phyloP scores from a whole-genome alignment of 805 yeast genomes.

The Metschnikowia continentalis region DNA sequence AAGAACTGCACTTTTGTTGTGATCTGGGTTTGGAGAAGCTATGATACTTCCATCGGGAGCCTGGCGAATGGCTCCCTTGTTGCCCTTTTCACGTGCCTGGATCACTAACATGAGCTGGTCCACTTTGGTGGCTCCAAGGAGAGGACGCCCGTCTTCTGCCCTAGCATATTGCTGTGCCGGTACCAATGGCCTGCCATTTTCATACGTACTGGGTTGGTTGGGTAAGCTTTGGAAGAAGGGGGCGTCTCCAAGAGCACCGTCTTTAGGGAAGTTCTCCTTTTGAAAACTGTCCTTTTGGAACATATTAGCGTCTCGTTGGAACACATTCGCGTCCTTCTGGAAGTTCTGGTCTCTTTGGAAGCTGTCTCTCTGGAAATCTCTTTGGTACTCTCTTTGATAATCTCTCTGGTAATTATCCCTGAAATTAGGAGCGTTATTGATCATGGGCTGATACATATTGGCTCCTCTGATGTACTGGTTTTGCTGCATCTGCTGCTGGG shows the following conservation, averaged over 20 bases:
- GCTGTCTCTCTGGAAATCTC: background rate
- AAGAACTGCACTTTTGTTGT: slow-evolving; percentile 40
- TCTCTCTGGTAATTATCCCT: background rate
- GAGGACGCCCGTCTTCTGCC: slow-evolving; percentile 62
- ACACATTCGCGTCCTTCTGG: background rate
- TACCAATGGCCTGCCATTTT: slow-evolving; percentile 27
- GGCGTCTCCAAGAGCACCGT: background rate
- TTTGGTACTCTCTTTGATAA: background rate
- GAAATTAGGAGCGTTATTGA: background rate
- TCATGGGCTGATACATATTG: background rate
- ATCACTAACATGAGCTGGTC: slow-evolving; percentile 89
- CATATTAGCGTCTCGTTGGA: background rate
- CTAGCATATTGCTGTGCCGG: slow-evolving; percentile 46
- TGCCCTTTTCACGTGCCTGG: slow-evolving; percentile 80
- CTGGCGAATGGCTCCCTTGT: slow-evolving; percentile 58
- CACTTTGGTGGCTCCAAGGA: slow-evolving; percentile 81
- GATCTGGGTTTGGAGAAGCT: slow-evolving; percentile 32
- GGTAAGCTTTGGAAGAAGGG: background rate
- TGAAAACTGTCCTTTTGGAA: background rate
- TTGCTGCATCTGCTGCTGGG: background rate
- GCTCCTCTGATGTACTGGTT: background rate
- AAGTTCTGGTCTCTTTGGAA: background rate
- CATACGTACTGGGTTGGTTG: background rate
- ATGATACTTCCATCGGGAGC: slow-evolving; percentile 67
- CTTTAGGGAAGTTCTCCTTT: background rate